These are phyloP conservation scores for Petrea volubilis DNA, from an alignment of 257 asterid species.

Conservation along the genomic window DNA sequence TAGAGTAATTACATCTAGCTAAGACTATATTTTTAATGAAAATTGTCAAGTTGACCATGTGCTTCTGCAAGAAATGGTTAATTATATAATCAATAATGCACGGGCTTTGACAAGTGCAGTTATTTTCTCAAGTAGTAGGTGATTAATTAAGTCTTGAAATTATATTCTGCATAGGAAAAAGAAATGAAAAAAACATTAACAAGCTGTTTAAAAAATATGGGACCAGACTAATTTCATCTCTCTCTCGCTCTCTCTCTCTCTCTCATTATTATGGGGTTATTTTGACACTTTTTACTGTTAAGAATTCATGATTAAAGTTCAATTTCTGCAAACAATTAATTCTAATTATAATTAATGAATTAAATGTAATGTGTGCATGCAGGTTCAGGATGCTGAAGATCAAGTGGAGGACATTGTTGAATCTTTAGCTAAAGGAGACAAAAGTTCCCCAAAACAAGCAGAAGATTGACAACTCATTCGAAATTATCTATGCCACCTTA, in stretches of 20 bases:
- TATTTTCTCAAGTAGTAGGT: too few relatives aligned
- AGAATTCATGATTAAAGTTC: background rate
- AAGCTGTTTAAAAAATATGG: too few relatives aligned
- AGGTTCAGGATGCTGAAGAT: constrained; percentile 57
- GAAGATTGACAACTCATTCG: constrained; percentile 3
- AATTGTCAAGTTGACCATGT: constrained; percentile 28
- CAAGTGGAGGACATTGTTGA: constrained; percentile 40
- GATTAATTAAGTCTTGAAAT: background rate
- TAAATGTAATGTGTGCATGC: constrained; percentile 20
- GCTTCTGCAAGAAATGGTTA: background rate
- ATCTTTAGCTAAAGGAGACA: constrained; percentile 20
- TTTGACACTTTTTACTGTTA: background rate
- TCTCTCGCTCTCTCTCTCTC: background rate
- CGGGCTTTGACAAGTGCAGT: too few relatives aligned
- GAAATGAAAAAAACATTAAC: too few relatives aligned
- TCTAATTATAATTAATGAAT: background rate
- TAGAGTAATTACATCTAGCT: background rate
- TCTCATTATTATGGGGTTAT: background rate
- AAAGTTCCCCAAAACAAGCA: constrained; percentile 3
- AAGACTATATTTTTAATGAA: background rate
- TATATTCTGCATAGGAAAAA: too few relatives aligned
- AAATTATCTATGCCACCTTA: background rate
- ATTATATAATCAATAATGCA: background rate
- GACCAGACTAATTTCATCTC: background rate
- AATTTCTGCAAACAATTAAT: background rate